Base-by-base conservation (phyloP, 2,329 filamentous ascomycete species). In the Tolypocladium sp. region DNA sequence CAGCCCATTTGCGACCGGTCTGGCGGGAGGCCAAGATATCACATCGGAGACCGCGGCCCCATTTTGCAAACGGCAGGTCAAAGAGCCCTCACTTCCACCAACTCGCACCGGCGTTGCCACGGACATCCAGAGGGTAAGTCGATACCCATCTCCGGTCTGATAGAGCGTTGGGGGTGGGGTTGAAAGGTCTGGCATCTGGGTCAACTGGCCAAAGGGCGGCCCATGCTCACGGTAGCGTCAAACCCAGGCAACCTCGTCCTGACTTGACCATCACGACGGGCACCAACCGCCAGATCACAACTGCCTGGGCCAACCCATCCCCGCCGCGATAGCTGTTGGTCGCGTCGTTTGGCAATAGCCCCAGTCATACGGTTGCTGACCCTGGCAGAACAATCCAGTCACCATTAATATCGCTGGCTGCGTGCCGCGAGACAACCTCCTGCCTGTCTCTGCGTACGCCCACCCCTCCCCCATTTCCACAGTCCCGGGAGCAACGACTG, bases 371-470 rank as follows among this genome's bases (percentile, higher is more conserved):
- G 38, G 46, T 4, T 30, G 44, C 58, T 59, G 35, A 59, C 54
- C 25, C 22, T 27, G 12, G 44, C 54, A 59, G 54, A 56, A 27
- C 57, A 46, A 49, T 40, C 52, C 33, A 37, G 41, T 41, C 42
- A 3, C 58, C 30, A 27, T 56, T 30, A 56, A 41, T 59, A 56
- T 55, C 57, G 58, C 55, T 58, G 59, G 64, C 64, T 64, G 59
- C 58, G 61, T 64, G 59, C 59, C 58, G 65, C 63, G 66, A 67
- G 52, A 66, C 65, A 63, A 63, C 59, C 59, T 52, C 62, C 62
- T 59, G 49, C 57, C 58, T 33, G 55, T 63, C 57, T 59, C 51
- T 37, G 58, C 55, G 57, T 63, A 55, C 25, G 58, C 56, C 27
- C n/a, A 49, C 41, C 27, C 46, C 42, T n/a, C 25, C 27, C 49